A percentile compares a stretch with the other conserved stretches of the same genome.
Evolutionary conservation across 1,284 basidiomycete genomes (phyloP).

Genomic region (Ceratobasidium theobromae): DNA sequence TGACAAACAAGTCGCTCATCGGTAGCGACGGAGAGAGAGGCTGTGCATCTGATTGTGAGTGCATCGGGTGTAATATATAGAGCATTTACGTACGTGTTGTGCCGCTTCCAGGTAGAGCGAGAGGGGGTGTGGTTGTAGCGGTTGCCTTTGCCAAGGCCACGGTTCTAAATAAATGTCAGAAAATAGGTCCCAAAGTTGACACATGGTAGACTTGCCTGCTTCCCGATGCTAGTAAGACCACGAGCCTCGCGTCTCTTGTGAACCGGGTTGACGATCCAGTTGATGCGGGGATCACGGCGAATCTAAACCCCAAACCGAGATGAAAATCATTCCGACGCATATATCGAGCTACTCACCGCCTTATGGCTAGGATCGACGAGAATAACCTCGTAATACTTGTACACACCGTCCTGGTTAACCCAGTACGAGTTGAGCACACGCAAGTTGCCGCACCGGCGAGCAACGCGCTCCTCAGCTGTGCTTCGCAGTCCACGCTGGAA

Average conservation of each 20-base stretch:
- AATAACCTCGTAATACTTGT: conserved; percentile 99
- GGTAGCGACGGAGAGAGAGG: conserved; percentile 96
- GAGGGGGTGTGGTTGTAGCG: conserved; percentile 92
- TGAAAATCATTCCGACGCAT: neutral
- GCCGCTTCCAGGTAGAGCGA: conserved; percentile 91
- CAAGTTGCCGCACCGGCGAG: conserved; percentile 92
- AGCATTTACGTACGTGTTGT: conserved; percentile 70
- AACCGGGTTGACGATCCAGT: conserved; percentile 98
- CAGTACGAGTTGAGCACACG: conserved; percentile 98
- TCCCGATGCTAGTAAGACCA: conserved; percentile 95
- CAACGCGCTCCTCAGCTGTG: conserved; percentile 98
- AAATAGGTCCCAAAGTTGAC: conserved; percentile 1
- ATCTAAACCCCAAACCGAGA: conserved; percentile 53
- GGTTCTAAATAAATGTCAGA: conserved; percentile 58
- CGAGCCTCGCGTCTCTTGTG: conserved; percentile 99
- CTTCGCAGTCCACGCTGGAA: conserved; percentile 92
- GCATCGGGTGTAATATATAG: conserved; percentile 8
- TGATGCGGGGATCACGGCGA: conserved; percentile 94
- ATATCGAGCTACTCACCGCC: conserved; percentile 61
- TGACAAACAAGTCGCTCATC: conserved; percentile 57
- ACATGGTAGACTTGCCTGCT: conserved; percentile 62
- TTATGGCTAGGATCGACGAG: conserved; percentile 94
- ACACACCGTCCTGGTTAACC: conserved; percentile 99
- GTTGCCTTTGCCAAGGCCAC: conserved; percentile 94
- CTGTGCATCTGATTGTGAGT: conserved; percentile 40